Percentiles rank a stretch among this genome's conserved stretches.
Evolutionary conservation across 805 yeast genomes (phyloP).

Genomic region (Candida boleticola): DNA sequence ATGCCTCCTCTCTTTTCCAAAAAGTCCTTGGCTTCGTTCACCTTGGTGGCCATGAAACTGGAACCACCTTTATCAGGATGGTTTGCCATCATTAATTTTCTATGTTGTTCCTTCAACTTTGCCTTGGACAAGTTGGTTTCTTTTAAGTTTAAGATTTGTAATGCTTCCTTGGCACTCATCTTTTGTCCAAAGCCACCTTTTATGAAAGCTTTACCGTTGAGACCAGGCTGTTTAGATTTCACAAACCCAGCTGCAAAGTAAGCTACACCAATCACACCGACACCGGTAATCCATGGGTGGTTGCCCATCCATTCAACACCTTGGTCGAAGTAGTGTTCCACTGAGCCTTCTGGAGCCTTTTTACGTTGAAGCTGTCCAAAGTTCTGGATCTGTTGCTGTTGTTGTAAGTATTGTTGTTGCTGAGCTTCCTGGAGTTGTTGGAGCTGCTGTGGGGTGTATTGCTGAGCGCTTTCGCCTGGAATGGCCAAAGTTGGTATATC

Average conservation of each 20-base stretch:
- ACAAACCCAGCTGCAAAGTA: conserved; percentile 67
- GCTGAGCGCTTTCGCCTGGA: conserved; percentile 46
- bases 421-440: conserved; percentile 17
- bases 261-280: conserved; percentile 64
- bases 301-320: conserved; percentile 58
- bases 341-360: conserved; percentile 42
- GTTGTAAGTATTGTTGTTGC: conserved; percentile 11
- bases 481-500: conserved; percentile 56
- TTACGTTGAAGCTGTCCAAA: conserved; percentile 42
- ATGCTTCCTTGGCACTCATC: conserved; percentile 86
- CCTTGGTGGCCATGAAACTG: conserved; percentile 83
- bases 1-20: conserved; percentile 66
- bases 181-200: conserved; percentile 93
- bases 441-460: conserved; percentile 17
- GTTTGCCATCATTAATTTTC: conserved; percentile 80
- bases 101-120: conserved; percentile 73
- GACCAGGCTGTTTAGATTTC: conserved; percentile 66
- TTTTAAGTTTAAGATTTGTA: conserved; percentile 74
- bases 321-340: conserved; percentile 66
- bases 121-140: conserved; percentile 63
- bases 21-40: conserved; percentile 87
- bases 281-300: conserved; percentile 73
- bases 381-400: conserved; percentile 21
- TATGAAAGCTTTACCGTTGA: conserved; percentile 62
- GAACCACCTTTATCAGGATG: conserved; percentile 97